phyloP scores from a whole-genome alignment of 2,329 filamentous ascomycete genomes.

The Nigrospora sphaerica region DNA sequence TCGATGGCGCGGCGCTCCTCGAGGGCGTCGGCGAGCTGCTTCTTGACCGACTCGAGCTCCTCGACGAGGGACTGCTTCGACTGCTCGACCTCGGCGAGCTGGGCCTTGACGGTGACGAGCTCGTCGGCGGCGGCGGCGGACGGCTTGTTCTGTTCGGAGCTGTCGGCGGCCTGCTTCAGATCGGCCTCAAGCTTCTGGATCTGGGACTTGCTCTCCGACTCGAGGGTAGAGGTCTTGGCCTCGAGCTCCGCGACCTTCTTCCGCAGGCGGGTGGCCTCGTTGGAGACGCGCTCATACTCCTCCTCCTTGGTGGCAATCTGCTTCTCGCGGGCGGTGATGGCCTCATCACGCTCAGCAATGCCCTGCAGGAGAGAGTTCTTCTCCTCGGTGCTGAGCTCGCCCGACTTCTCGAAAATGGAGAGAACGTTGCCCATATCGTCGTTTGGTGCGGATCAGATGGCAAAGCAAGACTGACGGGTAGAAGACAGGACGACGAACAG shows the following conservation, averaged over 20 bases:
- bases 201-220: slow-evolving; percentile 24
- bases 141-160: slow-evolving; percentile 16
- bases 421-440: slow-evolving; percentile 31
- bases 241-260: slow-evolving; percentile 30
- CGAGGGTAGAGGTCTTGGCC: slow-evolving; percentile 18
- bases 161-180: slow-evolving; percentile 19
- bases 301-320: slow-evolving; percentile 30
- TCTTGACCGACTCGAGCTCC: slow-evolving; percentile 20
- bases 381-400: slow-evolving; percentile 24
- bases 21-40: slow-evolving; percentile 8
- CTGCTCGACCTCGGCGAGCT: slow-evolving; percentile 8
- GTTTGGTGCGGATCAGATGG: not conserved
- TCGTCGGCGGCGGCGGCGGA: slow-evolving; percentile 11
- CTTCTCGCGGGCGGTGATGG: slow-evolving; percentile 22
- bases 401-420: slow-evolving; percentile 28
- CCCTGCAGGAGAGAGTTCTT: slow-evolving; percentile 27
- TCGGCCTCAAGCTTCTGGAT: slow-evolving; percentile 26
- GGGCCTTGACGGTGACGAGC: slow-evolving; percentile 10
- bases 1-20: slow-evolving; percentile 10
- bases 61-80: slow-evolving; percentile 16
- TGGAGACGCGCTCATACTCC: slow-evolving; percentile 22
- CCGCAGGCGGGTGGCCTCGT: slow-evolving; percentile 29
- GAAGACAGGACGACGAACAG: too few species aligned
- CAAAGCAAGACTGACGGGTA: too few species aligned
- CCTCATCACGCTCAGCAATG: slow-evolving; percentile 30